Evolutionary conservation across 2,329 filamentous ascomycete genomes (phyloP).

Genomic region (Exophiala phaeomuriformis): DNA sequence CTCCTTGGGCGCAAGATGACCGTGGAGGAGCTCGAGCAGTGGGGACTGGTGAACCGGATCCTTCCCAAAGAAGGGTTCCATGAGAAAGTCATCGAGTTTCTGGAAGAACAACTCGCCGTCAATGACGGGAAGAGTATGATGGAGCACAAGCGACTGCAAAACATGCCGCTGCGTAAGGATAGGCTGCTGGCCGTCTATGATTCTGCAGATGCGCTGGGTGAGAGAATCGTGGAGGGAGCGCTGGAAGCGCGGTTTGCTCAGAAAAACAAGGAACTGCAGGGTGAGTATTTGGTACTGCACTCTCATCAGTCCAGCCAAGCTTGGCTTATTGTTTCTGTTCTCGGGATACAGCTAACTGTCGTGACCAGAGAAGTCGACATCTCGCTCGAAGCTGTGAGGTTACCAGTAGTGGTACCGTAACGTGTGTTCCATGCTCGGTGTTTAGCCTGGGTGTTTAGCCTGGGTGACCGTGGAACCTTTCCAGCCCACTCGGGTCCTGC

Average conservation of each 20-base stretch:
- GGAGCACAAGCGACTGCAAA: constrained; percentile 46
- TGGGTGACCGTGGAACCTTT: too few species aligned
- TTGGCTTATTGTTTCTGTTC: too few species aligned
- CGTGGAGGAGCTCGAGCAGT: constrained; percentile 38
- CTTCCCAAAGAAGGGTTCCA: constrained; percentile 40
- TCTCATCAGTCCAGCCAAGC: too few species aligned
- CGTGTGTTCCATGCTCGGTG: too few species aligned
- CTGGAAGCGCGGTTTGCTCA: constrained; percentile 40
- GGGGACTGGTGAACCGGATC: constrained; percentile 43
- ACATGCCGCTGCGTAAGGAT: constrained; percentile 39
- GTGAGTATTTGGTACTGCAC: constrained; percentile 30
- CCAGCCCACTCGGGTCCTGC: too few species aligned
- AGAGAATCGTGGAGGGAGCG: constrained; percentile 44
- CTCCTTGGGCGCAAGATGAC: constrained; percentile 45
- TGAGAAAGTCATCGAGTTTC: constrained; percentile 35
- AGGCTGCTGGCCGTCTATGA: constrained; percentile 44
- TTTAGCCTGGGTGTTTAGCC: too few species aligned
- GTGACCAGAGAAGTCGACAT: too few species aligned
- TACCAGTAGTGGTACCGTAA: too few species aligned
- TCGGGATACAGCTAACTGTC: too few species aligned
- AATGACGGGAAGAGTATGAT: constrained; percentile 50
- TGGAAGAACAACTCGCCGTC: constrained; percentile 43
- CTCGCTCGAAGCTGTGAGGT: too few species aligned
- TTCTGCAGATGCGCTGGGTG: constrained; percentile 42
- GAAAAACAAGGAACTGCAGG: constrained; percentile 29